Conservation (phyloP, 148 eudicot species). For the Vaccinium corymbosum region DNA sequence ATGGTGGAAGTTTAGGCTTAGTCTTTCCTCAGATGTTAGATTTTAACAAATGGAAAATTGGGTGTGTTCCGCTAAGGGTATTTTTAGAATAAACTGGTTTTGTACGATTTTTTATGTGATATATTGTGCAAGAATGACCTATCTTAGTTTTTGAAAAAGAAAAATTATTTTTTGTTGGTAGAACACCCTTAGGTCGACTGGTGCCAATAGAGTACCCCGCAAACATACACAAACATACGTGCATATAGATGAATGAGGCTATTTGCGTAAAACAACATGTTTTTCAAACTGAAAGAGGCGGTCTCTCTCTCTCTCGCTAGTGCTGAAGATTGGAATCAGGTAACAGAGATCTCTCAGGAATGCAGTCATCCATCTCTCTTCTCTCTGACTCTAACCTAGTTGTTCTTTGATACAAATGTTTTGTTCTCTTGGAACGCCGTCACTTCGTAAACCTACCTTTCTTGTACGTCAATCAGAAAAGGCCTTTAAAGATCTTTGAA, state of each 20-base stretch:
- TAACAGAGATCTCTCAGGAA: background rate
- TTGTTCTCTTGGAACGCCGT: background rate
- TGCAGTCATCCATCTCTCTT: background rate
- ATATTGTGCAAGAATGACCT: too few species aligned
- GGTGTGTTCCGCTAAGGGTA: too few species aligned
- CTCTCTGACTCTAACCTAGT: background rate
- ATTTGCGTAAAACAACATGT: slow-evolving; percentile 6
- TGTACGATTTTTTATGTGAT: too few species aligned
- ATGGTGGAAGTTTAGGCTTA: too few species aligned
- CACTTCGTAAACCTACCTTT: background rate
- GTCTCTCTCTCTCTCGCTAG: background rate
- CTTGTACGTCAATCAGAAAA: background rate
- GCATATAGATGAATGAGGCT: background rate
- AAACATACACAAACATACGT: too few species aligned
- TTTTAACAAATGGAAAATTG: too few species aligned
- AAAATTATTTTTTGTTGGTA: too few species aligned
- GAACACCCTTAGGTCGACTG: too few species aligned
- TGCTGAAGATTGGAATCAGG: background rate
- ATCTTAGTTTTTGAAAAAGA: too few species aligned
- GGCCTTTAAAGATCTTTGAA: background rate
- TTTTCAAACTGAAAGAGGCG: slow-evolving; percentile 19
- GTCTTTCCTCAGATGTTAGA: too few species aligned
- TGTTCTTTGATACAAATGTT: background rate
- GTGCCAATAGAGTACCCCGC: too few species aligned
- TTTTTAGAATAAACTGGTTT: too few species aligned